Base-by-base conservation (phyloP, 2,329 filamentous ascomycete genomes). In the Nannizziopsis arthrosporioides region DNA sequence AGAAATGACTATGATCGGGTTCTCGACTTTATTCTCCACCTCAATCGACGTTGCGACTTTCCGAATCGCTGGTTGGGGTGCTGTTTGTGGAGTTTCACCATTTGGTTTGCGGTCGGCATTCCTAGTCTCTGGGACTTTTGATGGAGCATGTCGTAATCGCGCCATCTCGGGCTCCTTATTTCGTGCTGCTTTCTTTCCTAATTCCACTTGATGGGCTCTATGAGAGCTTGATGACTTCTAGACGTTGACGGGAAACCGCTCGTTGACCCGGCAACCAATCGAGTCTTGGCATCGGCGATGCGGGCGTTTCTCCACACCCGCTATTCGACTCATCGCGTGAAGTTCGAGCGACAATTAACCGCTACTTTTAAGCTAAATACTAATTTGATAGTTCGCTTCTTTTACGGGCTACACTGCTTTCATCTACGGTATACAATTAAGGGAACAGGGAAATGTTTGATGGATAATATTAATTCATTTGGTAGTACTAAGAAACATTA, bases 241-340 rank as follows among this genome's bases (percentile, higher is more conserved):
- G 51, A 54, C 2, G 53, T 51, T 44, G 54, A 57, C 51, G 55
- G 36, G 12, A 38, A 14, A 35, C 15, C 14, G 27, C 15, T 5
- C 5, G 47, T 49, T 49, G 47, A 31, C 47, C 40, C 19, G 32
- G 47, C 40, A 49, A 49, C 47, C 9, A 14, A 6, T 27, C 22
- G 22, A 27, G 22, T 3, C 22, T 27, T 27, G 22, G 22, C 22
- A 7, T 27, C 4, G 22, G 4, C 22, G 22, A 3, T 7, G 7
- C 22, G n/a, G n/a, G n/a, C n/a, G n/a, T n/a, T n/a, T n/a, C n/a
- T n/a, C n/a, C n/a, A n/a, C n/a, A n/a, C n/a, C n/a, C n/a, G n/a
- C n/a, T n/a, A n/a, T n/a, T n/a, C n/a, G n/a, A n/a, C n/a, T n/a
- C n/a, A n/a, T n/a, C n/a, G n/a, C n/a, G n/a, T n/a, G n/a, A n/a